Evolutionary conservation across 495 filamentous ascomycete genomes (phyloP).

Genomic region (Neurospora tetrasperma): DNA sequence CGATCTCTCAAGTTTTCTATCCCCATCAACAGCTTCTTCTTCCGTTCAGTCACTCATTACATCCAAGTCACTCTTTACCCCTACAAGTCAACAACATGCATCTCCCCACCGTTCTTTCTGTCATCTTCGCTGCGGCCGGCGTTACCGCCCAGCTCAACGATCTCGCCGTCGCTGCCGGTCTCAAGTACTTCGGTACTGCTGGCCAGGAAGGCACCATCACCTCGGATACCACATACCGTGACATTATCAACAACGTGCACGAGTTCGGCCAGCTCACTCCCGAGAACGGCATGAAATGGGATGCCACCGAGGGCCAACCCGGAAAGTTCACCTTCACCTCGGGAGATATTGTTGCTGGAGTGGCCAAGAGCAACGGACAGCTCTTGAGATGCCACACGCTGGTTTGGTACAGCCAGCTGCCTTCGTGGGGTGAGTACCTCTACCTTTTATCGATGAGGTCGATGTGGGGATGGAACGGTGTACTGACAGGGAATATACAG

Average conservation of each 20-base stretch:
- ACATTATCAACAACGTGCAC: slow-evolving; percentile 34
- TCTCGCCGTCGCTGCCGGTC: slow-evolving; percentile 42
- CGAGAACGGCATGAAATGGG: slow-evolving; percentile 50
- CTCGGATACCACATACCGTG: slow-evolving; percentile 39
- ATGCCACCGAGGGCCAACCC: slow-evolving; percentile 28
- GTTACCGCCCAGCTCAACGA: slow-evolving; percentile 35
- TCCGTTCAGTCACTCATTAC: neutral
- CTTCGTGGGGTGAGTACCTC: slow-evolving; percentile 36
- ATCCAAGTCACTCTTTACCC: neutral
- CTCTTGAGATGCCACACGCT: slow-evolving; percentile 48
- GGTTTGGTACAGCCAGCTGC: slow-evolving; percentile 54
- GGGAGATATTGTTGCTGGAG: slow-evolving; percentile 40
- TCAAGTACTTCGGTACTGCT: slow-evolving; percentile 49
- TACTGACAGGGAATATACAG: slow-evolving; percentile 38
- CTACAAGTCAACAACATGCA: slow-evolving; percentile 13
- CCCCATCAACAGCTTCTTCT: neutral
- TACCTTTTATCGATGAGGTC: neutral
- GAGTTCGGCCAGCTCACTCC: slow-evolving; percentile 53
- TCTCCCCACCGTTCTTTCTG: slow-evolving; percentile 12
- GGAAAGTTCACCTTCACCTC: slow-evolving; percentile 39
- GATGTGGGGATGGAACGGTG: neutral
- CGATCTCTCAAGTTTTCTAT: neutral
- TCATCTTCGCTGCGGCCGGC: slow-evolving; percentile 21
- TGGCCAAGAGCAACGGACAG: slow-evolving; percentile 45
- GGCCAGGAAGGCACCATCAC: slow-evolving; percentile 43